These are phyloP conservation scores for Venturia asperata DNA, from an alignment of 2,329 filamentous ascomycete species.

Conservation along the genomic window DNA sequence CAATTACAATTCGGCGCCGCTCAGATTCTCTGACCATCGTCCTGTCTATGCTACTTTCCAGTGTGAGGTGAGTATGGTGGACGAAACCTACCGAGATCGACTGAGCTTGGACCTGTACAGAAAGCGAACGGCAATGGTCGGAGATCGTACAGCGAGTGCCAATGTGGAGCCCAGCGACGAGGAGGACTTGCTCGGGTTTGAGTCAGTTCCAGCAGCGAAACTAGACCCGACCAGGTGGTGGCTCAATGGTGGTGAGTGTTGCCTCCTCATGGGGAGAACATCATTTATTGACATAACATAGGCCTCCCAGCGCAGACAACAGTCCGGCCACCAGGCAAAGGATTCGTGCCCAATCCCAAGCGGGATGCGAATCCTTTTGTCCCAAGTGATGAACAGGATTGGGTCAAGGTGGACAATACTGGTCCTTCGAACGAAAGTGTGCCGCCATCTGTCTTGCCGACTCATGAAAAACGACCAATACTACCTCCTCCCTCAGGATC, in stretches of 20 bases:
- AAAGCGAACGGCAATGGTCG: constrained; percentile 54
- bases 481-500: constrained; percentile 10
- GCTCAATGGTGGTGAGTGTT: constrained; percentile 54
- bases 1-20: constrained; percentile 71
- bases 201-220: constrained; percentile 53
- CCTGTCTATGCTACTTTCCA: constrained; percentile 88
- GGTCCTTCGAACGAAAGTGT: constrained; percentile 2
- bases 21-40: constrained; percentile 91
- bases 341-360: constrained; percentile 62
- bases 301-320: constrained; percentile 68
- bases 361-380: constrained; percentile 77
- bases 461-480: background rate
- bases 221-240: constrained; percentile 59
- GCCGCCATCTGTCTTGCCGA: background rate
- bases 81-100: constrained; percentile 64
- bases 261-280: constrained; percentile 34
- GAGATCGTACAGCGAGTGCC: constrained; percentile 52
- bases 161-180: constrained; percentile 58
- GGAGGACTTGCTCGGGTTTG: constrained; percentile 74
- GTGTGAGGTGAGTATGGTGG: constrained; percentile 71
- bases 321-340: constrained; percentile 57
- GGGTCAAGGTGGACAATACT: constrained; percentile 51
- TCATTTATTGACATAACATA: constrained; percentile 27
- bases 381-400: constrained; percentile 68
- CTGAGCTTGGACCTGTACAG: constrained; percentile 71